A percentile compares a stretch with the other conserved stretches of the same genome.
phyloP scores from a whole-genome alignment of 176 grass and related monocot genomes.

The Dactylis glomerata region DNA sequence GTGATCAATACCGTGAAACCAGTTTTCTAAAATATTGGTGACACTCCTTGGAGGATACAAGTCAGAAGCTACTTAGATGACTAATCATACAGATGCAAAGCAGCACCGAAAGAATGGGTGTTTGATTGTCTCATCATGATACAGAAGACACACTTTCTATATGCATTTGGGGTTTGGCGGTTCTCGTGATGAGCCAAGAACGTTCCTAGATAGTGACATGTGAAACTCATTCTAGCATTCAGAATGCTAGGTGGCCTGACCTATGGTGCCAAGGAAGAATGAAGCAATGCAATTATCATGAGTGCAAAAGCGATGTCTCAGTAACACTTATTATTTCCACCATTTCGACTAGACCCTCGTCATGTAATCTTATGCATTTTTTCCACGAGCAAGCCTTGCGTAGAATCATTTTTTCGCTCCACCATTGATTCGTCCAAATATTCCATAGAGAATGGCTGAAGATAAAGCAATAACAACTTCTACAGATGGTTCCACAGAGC shows the following conservation, averaged over 20 bases:
- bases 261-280: background rate
- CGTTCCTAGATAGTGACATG: background rate
- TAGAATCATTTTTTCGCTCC: slow-evolving; percentile 38
- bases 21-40: no score
- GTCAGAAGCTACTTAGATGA: no score
- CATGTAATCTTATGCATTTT: slow-evolving; percentile 35
- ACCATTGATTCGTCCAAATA: slow-evolving; percentile 68
- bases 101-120: no score
- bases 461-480: slow-evolving; percentile 18
- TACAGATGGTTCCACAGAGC: background rate
- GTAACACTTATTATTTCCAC: slow-evolving; percentile 43
- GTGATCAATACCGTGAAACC: no score
- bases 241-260: background rate
- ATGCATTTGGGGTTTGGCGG: no score
- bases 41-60: no score
- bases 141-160: no score
- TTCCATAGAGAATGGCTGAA: slow-evolving; percentile 66
- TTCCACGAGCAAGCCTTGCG: slow-evolving; percentile 47
- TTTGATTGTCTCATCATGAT: no score
- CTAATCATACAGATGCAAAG: no score
- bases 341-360: slow-evolving; percentile 41
- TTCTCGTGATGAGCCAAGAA: no score
- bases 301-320: slow-evolving; percentile 46
- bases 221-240: background rate
- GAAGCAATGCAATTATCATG: slow-evolving; percentile 53